Evolutionary conservation across 805 yeast genomes (phyloP).

Genomic region (Nakazawaea laoshanensis): DNA sequence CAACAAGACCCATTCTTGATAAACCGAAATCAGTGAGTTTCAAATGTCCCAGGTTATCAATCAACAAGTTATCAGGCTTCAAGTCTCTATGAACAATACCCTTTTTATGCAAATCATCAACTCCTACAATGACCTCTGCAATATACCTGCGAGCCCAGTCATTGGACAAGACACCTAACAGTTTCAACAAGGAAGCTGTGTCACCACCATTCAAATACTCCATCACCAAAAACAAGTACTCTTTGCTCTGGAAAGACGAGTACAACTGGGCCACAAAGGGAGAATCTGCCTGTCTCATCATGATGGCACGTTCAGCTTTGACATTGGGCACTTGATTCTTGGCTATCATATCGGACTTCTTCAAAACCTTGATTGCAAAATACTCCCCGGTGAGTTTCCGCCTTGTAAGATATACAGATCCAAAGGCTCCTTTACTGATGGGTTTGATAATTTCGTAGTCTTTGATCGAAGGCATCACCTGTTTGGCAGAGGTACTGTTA

Average conservation of each 20-base stretch:
- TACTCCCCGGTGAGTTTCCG: slow-evolving; percentile 86
- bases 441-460: slow-evolving; percentile 92
- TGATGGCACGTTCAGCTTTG: slow-evolving; percentile 90
- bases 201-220: slow-evolving; percentile 96
- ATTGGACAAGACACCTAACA: slow-evolving; percentile 76
- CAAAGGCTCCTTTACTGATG: slow-evolving; percentile 95
- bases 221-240: slow-evolving; percentile 87
- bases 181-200: slow-evolving; percentile 75
- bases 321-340: slow-evolving; percentile 95
- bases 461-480: slow-evolving; percentile 59
- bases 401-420: slow-evolving; percentile 83
- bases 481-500: slow-evolving; percentile 43
- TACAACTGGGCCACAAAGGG: slow-evolving; percentile 88
- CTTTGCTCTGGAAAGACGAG: slow-evolving; percentile 82
- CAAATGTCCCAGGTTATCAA: slow-evolving; percentile 81
- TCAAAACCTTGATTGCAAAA: slow-evolving; percentile 87
- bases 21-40: slow-evolving; percentile 94
- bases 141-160: slow-evolving; percentile 81
- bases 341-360: slow-evolving; percentile 92
- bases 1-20: slow-evolving; percentile 79
- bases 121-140: slow-evolving; percentile 87
- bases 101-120: slow-evolving; percentile 76
- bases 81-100: slow-evolving; percentile 93
- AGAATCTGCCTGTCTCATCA: slow-evolving; percentile 93
- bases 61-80: slow-evolving; percentile 88